Evolutionary conservation across 1,284 basidiomycete species (phyloP), one percentile per base, ranked within the genome.

Genomic region (Hymenochaete sp.): DNA sequence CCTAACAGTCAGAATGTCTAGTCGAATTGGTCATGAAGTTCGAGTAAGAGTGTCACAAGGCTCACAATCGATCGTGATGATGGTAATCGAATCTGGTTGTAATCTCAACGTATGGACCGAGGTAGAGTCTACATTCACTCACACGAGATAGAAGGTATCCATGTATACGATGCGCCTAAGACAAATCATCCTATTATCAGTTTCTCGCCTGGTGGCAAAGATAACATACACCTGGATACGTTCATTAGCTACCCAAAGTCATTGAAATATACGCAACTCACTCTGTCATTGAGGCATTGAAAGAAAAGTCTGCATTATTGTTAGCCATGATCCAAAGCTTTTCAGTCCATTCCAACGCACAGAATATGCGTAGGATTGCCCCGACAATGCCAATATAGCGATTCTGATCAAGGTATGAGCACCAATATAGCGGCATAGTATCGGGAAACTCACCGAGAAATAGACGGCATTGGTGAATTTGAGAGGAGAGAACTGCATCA

Each of bases 1-100:
- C 14, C 44, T 21, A 27, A 45, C 24, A 22, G 27, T 39, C 7
- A 45, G 25, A 26, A 45, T 39, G 39, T 45, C 44, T 45, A 18
- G 6, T 25, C 9, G 19, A 25, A n/a, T n/a, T n/a, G n/a, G n/a
- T n/a, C n/a, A n/a, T n/a, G n/a, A n/a, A n/a, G n/a, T n/a, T n/a
- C n/a, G n/a, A n/a, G n/a, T n/a, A n/a, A n/a, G n/a, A n/a, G n/a
- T n/a, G n/a, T n/a, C n/a, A n/a, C n/a, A n/a, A n/a, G n/a, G n/a
- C n/a, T n/a, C n/a, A n/a, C n/a, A n/a, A n/a, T n/a, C n/a, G n/a
- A n/a, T n/a, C n/a, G n/a, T n/a, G n/a, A n/a, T n/a, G n/a, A n/a
- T n/a, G n/a, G n/a, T n/a, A n/a, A n/a, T n/a, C n/a, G n/a, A n/a
- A n/a, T n/a, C n/a, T n/a, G n/a, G n/a, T n/a, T n/a, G n/a, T n/a